Evolutionary conservation across 306 rosid genomes (phyloP).

Genomic region (Dicorynia guianensis): DNA sequence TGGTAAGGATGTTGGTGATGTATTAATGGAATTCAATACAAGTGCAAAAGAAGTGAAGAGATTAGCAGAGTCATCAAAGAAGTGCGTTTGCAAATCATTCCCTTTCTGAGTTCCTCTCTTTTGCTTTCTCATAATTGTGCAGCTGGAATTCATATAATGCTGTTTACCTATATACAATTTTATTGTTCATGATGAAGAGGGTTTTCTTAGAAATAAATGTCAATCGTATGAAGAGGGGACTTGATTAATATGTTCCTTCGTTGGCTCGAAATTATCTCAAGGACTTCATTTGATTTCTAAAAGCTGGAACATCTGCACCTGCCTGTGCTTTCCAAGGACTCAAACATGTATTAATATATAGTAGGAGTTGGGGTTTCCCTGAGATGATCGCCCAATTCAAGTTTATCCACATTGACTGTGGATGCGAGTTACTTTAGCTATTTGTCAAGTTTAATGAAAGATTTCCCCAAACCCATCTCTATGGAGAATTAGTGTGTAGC

Average conservation of each 20-base stretch:
- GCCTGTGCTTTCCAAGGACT: too few species aligned
- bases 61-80: constrained; percentile 72
- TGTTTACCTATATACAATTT: background rate
- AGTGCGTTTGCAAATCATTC: constrained; percentile 50
- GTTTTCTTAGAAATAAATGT: background rate
- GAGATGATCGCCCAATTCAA: too few species aligned
- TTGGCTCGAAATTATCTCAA: constrained; percentile 19
- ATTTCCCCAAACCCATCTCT: too few species aligned
- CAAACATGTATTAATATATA: too few species aligned
- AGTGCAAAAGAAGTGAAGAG: constrained; percentile 66
- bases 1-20: constrained; percentile 58
- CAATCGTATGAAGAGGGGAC: constrained; percentile 28
- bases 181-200: background rate
- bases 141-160: constrained; percentile 15
- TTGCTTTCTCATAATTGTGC: constrained; percentile 30
- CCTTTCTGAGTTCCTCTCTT: constrained; percentile 60
- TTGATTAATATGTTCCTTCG: too few species aligned
- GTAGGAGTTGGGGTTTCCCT: too few species aligned
- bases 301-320: too few species aligned
- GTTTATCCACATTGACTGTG: too few species aligned
- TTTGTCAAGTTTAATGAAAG: too few species aligned
- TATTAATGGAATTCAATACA: constrained; percentile 63
- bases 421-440: too few species aligned
- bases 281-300: too few species aligned
- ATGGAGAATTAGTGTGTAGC: too few species aligned